Evolutionary conservation across 495 filamentous ascomycete genomes (phyloP).

Genomic region (Aspergillus sclerotiicarbonarius): DNA sequence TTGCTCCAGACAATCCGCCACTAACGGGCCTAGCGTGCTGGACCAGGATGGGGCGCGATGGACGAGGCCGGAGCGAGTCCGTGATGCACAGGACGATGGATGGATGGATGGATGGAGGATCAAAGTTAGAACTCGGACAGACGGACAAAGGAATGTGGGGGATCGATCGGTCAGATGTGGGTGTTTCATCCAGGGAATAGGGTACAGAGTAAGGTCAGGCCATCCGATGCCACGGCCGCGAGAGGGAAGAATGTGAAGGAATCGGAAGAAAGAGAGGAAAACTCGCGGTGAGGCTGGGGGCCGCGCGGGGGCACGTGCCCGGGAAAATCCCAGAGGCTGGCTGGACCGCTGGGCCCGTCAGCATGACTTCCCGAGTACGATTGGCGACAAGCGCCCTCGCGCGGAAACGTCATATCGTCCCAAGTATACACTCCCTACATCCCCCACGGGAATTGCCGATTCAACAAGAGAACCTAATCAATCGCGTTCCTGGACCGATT

Average conservation of each 20-base stretch:
- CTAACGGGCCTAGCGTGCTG: constrained; percentile 25
- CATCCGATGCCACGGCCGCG: neutral
- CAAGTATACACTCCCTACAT: no score
- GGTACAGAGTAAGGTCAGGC: no score
- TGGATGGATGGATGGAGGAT: neutral
- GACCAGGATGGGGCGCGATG: constrained; percentile 14
- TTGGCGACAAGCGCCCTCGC: no score
- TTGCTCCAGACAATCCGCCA: constrained; percentile 34
- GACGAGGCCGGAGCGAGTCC: constrained; percentile 5
- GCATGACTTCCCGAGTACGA: no score
- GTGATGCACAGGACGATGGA: neutral
- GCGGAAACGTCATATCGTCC: neutral
- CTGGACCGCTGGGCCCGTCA: constrained; percentile 8
- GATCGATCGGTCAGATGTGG: constrained; percentile 1
- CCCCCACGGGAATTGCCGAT: no score
- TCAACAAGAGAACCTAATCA: no score
- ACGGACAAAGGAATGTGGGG: constrained; percentile 14
- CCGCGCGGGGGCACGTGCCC: constrained; percentile 28
- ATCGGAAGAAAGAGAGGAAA: constrained; percentile 25
- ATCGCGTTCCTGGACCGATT: no score
- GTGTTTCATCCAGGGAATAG: no score
- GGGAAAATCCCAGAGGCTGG: no score
- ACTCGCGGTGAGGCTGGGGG: constrained; percentile 39
- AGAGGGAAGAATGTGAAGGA: constrained; percentile 15
- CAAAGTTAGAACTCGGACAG: neutral